These are phyloP conservation scores for Chlorella sp. DNA, from an alignment of 139 green algal species.

Conservation along the genomic window DNA sequence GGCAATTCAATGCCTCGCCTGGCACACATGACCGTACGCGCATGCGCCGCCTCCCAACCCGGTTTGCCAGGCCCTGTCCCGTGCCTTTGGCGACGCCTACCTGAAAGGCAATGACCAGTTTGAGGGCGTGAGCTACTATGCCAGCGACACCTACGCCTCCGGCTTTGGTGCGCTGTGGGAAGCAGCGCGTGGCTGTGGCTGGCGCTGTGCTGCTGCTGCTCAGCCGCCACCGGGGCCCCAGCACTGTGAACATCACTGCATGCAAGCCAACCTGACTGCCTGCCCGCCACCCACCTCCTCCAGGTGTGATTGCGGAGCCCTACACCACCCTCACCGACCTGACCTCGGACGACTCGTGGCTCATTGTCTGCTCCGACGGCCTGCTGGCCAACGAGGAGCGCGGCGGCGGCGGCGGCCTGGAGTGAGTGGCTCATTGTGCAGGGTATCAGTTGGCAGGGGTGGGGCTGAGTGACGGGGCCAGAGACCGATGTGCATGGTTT, in stretches of 20 bases:
- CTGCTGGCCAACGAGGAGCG: conserved; percentile 85
- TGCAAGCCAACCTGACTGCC: too few species aligned
- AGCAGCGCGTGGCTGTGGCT: too few species aligned
- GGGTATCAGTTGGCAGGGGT: too few species aligned
- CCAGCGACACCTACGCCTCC: conserved; percentile 76
- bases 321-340: conserved; percentile 71
- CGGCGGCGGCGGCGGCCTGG: conserved; percentile 25
- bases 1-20: too few species aligned
- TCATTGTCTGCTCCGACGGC: conserved; percentile 89
- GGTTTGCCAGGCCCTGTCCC: conserved; percentile 88
- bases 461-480: too few species aligned
- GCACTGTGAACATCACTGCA: too few species aligned
- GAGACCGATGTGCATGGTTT: too few species aligned
- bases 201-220: too few species aligned
- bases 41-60: too few species aligned
- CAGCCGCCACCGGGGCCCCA: too few species aligned
- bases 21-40: too few species aligned
- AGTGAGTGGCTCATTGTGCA: background rate
- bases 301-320: conserved; percentile 80
- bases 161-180: conserved; percentile 70
- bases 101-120: conserved; percentile 92
- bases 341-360: conserved; percentile 70
- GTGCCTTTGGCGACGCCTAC: conserved; percentile 97
- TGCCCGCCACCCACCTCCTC: too few species aligned
- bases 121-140: conserved; percentile 80